Evolutionary conservation across 768 basidiomycete species (phyloP).

Genomic region (Thelephora ganbajun): DNA sequence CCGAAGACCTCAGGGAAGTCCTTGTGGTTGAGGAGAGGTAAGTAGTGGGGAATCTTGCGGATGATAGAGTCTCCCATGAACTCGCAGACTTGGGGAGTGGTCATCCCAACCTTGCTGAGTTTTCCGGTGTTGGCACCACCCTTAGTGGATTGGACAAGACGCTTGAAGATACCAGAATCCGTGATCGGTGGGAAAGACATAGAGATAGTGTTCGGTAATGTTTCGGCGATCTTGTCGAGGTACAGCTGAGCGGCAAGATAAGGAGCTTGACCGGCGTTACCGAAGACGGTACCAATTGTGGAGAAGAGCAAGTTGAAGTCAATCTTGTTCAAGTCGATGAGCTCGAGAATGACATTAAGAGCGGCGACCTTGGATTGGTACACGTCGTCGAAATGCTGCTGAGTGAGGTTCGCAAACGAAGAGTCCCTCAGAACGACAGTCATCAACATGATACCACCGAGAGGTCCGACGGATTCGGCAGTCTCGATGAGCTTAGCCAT

Average conservation of each 20-base stretch:
- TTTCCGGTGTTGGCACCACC: slow-evolving; percentile 17
- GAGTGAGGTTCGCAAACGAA: slow-evolving; percentile 20
- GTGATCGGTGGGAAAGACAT: slow-evolving; percentile 21
- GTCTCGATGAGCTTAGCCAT: slow-evolving; percentile 13
- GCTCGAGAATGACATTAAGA: slow-evolving; percentile 9
- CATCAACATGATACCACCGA: slow-evolving; percentile 22
- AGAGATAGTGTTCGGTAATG: slow-evolving; percentile 18
- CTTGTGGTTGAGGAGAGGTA: slow-evolving; percentile 15
- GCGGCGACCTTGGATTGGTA: slow-evolving; percentile 12
- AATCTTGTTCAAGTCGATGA: slow-evolving; percentile 9
- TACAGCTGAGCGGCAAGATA: slow-evolving; percentile 13
- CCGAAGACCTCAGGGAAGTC: slow-evolving; percentile 15
- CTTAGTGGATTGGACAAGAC: slow-evolving; percentile 15
- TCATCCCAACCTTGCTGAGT: slow-evolving; percentile 19
- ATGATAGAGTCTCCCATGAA: slow-evolving; percentile 18
- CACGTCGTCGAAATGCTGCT: slow-evolving; percentile 15
- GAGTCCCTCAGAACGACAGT: slow-evolving; percentile 21
- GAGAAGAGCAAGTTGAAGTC: slow-evolving; percentile 22
- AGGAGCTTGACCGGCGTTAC: slow-evolving; percentile 15
- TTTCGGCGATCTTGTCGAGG: slow-evolving; percentile 18
- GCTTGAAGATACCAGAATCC: slow-evolving; percentile 21
- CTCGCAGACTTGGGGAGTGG: slow-evolving; percentile 18
- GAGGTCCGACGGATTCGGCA: slow-evolving; percentile 12
- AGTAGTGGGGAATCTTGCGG: slow-evolving; percentile 18
- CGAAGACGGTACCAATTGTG: slow-evolving; percentile 20